Conservation (phyloP, 805 yeast genomes). For the Saturnispora kantuleensis region DNA sequence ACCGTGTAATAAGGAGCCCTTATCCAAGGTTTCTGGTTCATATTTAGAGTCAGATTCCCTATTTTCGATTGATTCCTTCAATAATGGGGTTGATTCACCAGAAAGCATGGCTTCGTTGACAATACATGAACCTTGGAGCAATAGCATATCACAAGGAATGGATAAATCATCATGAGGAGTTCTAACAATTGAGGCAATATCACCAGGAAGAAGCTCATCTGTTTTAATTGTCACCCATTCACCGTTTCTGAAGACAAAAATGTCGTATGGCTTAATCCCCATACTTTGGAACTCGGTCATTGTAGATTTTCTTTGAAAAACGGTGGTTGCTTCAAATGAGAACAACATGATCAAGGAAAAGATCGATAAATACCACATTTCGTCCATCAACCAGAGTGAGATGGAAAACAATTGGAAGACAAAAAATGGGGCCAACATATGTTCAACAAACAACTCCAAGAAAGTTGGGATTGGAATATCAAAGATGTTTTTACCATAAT, state of each 20-base stretch:
- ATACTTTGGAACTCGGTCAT: slow-evolving; percentile 92
- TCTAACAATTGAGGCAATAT: slow-evolving; percentile 77
- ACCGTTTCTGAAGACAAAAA: slow-evolving; percentile 60
- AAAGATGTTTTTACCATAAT: slow-evolving; percentile 78
- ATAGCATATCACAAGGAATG: slow-evolving; percentile 83
- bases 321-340: slow-evolving; percentile 88
- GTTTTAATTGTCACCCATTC: slow-evolving; percentile 66
- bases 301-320: slow-evolving; percentile 89
- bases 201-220: slow-evolving; percentile 80
- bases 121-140: slow-evolving; percentile 84
- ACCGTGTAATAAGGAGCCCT: slow-evolving; percentile 82
- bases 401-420: slow-evolving; percentile 95
- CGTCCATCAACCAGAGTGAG: slow-evolving; percentile 92
- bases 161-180: slow-evolving; percentile 81
- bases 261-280: slow-evolving; percentile 88
- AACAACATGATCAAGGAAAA: slow-evolving; percentile 88
- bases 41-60: slow-evolving; percentile 65
- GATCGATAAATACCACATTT: slow-evolving; percentile 90
- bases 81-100: slow-evolving; percentile 94
- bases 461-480: slow-evolving; percentile 95
- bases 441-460: slow-evolving; percentile 84
- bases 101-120: slow-evolving; percentile 98
- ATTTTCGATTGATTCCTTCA: slow-evolving; percentile 81
- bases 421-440: slow-evolving; percentile 96
- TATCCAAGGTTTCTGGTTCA: slow-evolving; percentile 76